Percentiles rank a stretch among this genome's conserved stretches.
These are phyloP conservation scores for Ustilago xerochloae DNA, from an alignment of 1,284 basidiomycete genomes.

Conservation along the genomic window DNA sequence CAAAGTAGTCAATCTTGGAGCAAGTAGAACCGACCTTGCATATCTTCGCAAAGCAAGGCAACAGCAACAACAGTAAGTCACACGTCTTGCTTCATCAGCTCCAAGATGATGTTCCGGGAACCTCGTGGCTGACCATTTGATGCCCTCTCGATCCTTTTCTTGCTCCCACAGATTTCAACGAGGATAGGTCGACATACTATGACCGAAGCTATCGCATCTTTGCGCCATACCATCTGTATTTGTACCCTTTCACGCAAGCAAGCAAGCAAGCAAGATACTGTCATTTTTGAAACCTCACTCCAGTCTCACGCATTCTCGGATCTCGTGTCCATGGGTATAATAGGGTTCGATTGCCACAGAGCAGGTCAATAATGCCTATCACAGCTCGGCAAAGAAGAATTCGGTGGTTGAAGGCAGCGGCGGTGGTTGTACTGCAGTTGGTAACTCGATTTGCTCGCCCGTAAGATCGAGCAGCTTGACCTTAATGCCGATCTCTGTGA, in stretches of 20 bases:
- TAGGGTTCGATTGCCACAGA: not conserved
- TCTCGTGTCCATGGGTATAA: not conserved
- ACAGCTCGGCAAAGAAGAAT: constrained; percentile 64
- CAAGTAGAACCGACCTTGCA: constrained; percentile 58
- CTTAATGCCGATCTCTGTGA: constrained; percentile 93
- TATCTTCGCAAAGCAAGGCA: constrained; percentile 59
- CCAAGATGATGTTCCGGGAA: not conserved
- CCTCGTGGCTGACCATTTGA: constrained; percentile 5
- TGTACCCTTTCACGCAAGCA: constrained; percentile 14
- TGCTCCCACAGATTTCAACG: constrained; percentile 30
- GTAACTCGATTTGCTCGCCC: constrained; percentile 59
- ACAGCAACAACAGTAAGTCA: constrained; percentile 52
- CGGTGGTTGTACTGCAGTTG: constrained; percentile 41
- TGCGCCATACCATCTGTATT: constrained; percentile 28
- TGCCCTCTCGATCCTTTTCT: not conserved
- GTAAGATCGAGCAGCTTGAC: constrained; percentile 80
- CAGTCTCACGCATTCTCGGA: constrained; percentile 3
- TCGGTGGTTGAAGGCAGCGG: constrained; percentile 56
- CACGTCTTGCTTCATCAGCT: no score
- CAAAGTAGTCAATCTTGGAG: constrained; percentile 96
- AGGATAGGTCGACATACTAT: constrained; percentile 2
- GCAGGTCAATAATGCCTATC: not conserved
- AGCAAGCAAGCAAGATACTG: no score
- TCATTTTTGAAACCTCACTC: no score
- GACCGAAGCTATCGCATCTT: not conserved